Conservation (phyloP, 768 basidiomycete species). For the Fomitopsis pulvina region DNA sequence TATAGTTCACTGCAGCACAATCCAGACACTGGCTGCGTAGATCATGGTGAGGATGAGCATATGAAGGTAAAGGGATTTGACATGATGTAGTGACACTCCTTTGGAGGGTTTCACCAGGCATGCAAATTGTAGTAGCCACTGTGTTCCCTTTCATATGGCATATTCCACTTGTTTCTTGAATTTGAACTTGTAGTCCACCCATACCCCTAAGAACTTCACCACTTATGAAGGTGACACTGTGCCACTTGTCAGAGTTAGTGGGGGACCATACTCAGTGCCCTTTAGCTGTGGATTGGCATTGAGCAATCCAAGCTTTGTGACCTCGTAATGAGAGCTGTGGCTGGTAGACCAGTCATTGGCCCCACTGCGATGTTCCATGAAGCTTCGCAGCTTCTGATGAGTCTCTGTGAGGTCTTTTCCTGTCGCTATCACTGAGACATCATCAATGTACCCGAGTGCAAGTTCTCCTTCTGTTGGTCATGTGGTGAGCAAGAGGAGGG, state of each 20-base stretch:
- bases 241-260: slow-evolving; percentile 6
- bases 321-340: slow-evolving; percentile 21
- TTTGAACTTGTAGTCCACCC: slow-evolving; percentile 22
- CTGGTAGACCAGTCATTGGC: slow-evolving; percentile 20
- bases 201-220: slow-evolving; percentile 26
- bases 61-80: slow-evolving; percentile 21
- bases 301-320: slow-evolving; percentile 14
- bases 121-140: slow-evolving; percentile 16
- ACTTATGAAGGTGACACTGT: slow-evolving; percentile 13
- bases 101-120: slow-evolving; percentile 14
- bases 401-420: slow-evolving; percentile 5
- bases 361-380: slow-evolving; percentile 13
- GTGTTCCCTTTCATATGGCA: slow-evolving; percentile 18
- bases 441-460: slow-evolving; percentile 14
- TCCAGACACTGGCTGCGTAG: slow-evolving; percentile 18
- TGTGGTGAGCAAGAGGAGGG: slow-evolving; percentile 15
- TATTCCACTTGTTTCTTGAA: slow-evolving; percentile 18
- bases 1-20: slow-evolving; percentile 1
- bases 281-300: slow-evolving; percentile 1
- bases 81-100: slow-evolving; percentile 13
- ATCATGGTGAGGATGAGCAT: slow-evolving; percentile 24
- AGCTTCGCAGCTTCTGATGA: slow-evolving; percentile 1
- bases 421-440: slow-evolving; percentile 6
- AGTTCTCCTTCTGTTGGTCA: slow-evolving; percentile 9
- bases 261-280: background rate